phyloP scores from a whole-genome alignment of 2,329 filamentous ascomycete species.

The Microdochium bolleyi region DNA sequence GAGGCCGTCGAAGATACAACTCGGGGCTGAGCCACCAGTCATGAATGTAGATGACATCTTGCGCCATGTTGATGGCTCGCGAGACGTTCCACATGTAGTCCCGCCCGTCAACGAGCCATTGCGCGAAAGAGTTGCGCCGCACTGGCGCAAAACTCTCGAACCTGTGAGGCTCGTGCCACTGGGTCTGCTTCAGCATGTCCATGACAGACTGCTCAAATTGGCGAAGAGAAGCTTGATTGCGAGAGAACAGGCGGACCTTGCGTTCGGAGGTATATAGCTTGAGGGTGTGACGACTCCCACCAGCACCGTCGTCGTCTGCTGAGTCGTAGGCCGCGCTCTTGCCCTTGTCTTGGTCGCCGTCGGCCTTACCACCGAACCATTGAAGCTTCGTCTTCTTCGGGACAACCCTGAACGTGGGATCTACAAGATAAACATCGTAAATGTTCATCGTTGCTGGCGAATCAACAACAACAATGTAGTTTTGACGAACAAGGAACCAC shows the following conservation, averaged over 20 bases:
- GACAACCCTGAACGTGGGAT: slow-evolving; percentile 76
- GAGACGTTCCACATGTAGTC: slow-evolving; percentile 99
- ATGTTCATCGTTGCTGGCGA: slow-evolving; percentile 98
- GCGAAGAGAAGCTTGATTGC: slow-evolving; percentile 79
- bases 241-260: slow-evolving; percentile 82
- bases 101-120: slow-evolving; percentile 93
- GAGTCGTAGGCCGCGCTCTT: slow-evolving; percentile 23
- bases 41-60: slow-evolving; percentile 97
- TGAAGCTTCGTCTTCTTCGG: slow-evolving; percentile 57
- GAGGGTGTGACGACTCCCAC: slow-evolving; percentile 62
- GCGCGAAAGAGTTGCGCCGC: slow-evolving; percentile 76
- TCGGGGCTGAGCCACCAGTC: slow-evolving; percentile 99
- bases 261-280: slow-evolving; percentile 88
- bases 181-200: slow-evolving; percentile 74
- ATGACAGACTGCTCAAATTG: slow-evolving; percentile 93
- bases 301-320: slow-evolving; percentile 8
- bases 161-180: slow-evolving; percentile 76
- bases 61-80: slow-evolving; percentile 90
- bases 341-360: slow-evolving; percentile 48
- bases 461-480: slow-evolving; percentile 96
- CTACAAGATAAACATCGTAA: slow-evolving; percentile 96
- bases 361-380: slow-evolving; percentile 49
- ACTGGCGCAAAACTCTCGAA: slow-evolving; percentile 94
- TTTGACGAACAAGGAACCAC: slow-evolving; percentile 97
- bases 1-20: slow-evolving; percentile 86